Conservation (phyloP, 2,329 filamentous ascomycete genomes). For the Lachnellula occidentalis region DNA sequence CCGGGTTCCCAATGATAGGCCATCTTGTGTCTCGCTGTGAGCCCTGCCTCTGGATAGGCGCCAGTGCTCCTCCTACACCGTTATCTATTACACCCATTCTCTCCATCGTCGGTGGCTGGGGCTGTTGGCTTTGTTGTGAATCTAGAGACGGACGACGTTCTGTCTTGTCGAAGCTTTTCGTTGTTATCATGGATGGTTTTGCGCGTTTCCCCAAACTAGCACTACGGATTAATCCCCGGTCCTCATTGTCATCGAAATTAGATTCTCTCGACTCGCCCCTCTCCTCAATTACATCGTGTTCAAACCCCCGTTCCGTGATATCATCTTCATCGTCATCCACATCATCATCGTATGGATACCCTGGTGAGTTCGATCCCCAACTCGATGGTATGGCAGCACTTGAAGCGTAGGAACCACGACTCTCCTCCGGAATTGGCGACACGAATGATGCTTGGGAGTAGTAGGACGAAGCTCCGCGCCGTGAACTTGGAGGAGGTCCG, state of each 20-base stretch:
- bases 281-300: slow-evolving; percentile 22
- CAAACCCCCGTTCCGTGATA: slow-evolving; percentile 17
- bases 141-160: slow-evolving; percentile 21
- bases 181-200: slow-evolving; percentile 51
- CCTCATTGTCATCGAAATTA: slow-evolving; percentile 34
- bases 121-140: slow-evolving; percentile 27
- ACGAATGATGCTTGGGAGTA: slow-evolving; percentile 63
- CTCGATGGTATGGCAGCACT: slow-evolving; percentile 66
- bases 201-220: slow-evolving; percentile 57
- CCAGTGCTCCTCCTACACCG: background rate
- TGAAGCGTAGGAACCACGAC: slow-evolving; percentile 62
- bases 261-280: slow-evolving; percentile 27
- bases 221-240: slow-evolving; percentile 53
- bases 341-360: slow-evolving; percentile 35
- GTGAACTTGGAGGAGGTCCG: slow-evolving; percentile 55
- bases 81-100: slow-evolving; percentile 19
- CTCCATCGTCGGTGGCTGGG: slow-evolving; percentile 33
- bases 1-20: slow-evolving; percentile 15
- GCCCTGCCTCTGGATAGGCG: slow-evolving; percentile 1
- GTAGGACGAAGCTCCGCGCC: slow-evolving; percentile 57
- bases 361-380: slow-evolving; percentile 46
- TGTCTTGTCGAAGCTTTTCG: slow-evolving; percentile 29
- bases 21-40: slow-evolving; percentile 13
- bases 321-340: slow-evolving; percentile 24
- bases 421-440: slow-evolving; percentile 72